phyloP scores from a whole-genome alignment of 2,329 filamentous ascomycete species.

The Hymenoscyphus albidus region DNA sequence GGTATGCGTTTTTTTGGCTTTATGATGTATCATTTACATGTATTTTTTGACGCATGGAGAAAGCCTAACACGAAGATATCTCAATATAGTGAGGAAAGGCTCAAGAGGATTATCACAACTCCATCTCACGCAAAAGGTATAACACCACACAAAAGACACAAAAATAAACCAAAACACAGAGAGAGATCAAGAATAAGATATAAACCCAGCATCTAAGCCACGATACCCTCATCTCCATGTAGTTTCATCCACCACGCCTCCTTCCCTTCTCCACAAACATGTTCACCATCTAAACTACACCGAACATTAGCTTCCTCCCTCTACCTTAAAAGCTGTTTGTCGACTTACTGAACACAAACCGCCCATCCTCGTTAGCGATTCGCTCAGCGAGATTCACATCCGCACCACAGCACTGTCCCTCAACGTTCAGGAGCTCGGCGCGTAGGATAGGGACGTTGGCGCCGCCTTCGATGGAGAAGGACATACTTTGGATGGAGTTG shows the following conservation, averaged over 20 bases:
- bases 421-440: constrained; percentile 34
- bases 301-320: background rate
- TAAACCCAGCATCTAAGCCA: too few relatives aligned
- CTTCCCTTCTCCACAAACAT: background rate
- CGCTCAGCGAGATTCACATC: constrained; percentile 40
- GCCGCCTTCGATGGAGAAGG: constrained; percentile 40
- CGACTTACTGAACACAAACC: background rate
- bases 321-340: background rate
- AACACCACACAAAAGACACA: too few relatives aligned
- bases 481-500: constrained; percentile 35
- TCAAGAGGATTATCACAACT: too few relatives aligned
- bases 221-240: too few relatives aligned
- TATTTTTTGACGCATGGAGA: too few relatives aligned
- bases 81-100: too few relatives aligned
- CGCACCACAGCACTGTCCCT: constrained; percentile 34
- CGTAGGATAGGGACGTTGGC: constrained; percentile 41
- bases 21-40: too few relatives aligned
- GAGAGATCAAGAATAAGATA: too few relatives aligned
- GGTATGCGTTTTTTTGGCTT: too few relatives aligned
- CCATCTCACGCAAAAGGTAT: too few relatives aligned
- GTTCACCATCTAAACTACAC: background rate
- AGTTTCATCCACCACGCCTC: background rate
- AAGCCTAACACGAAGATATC: too few relatives aligned
- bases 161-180: too few relatives aligned
- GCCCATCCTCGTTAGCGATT: constrained; percentile 30